Evolutionary conservation across 1,284 basidiomycete species (phyloP), one percentile per base, ranked within the genome.

Genomic region (Trametes versicolor): DNA sequence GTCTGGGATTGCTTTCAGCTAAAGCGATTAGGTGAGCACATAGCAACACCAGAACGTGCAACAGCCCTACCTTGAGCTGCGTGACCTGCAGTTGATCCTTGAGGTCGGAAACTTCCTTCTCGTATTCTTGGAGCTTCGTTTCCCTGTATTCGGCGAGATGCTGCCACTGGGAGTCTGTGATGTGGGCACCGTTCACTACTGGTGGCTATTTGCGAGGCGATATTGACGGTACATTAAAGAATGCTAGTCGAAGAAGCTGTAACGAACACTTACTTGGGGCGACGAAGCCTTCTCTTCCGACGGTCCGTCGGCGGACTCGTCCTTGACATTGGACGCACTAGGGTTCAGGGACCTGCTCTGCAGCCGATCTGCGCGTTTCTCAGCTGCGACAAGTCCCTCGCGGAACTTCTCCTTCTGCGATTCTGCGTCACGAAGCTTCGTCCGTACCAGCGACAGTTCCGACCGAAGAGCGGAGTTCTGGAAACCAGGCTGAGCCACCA

Each of bases 361-460:
- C 57, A 90, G 74, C 45, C 93, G 85, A 73, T 96, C 94, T 52
- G 89, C 75, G n/a, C 88, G 87, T 68, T 85, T 91, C 78, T 95
- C 90, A 0, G 89, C 86, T 7, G 81, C 79, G 7, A 85, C 73
- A 29, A 96, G 85, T 49, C 89, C 85, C 41, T 84, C 81, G 60
- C 85, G 82, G 63, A 85, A 85, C 61, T 76, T 76, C 58, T 90
- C 85, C 55, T 83, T 86, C 66, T 89, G 82, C 21, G 80, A 76
- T 69, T 87, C 82, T 0, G 83, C 78, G 58, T 90, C 85, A 43
- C 83, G 79, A 51, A 95, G 80, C 74, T 85, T 83, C 29, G 82
- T 76, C 53, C 85, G 85, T 56, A 90, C 80, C n/a, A 88, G 70
- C 57, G 85, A 82, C 13, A 92, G 77, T 74, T 91, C 86, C 39